Evolutionary conservation across 139 green algal species (phyloP).

Genomic region (Astrephomene gubernaculifera): DNA sequence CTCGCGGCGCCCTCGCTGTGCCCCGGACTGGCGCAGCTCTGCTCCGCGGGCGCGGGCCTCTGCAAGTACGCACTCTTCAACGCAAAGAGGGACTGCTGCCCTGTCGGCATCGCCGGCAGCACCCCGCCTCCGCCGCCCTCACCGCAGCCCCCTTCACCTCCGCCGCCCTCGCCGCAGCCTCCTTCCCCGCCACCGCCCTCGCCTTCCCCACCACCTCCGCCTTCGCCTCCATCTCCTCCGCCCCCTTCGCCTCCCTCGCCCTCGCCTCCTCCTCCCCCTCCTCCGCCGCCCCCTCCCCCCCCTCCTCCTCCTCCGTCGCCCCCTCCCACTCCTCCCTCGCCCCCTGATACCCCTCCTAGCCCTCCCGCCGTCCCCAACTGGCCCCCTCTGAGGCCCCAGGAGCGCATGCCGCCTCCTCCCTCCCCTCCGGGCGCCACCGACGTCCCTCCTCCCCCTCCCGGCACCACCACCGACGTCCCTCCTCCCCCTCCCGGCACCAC

Average conservation of each 20-base stretch:
- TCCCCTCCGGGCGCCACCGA: not conserved
- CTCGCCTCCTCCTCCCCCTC: not conserved
- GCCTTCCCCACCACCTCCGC: not conserved
- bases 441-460: not conserved
- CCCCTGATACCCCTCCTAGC: not conserved
- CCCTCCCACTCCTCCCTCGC: not conserved
- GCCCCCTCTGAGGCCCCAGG: no score
- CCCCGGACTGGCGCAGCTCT: not conserved
- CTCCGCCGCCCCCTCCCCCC: not conserved
- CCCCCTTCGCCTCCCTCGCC: not conserved
- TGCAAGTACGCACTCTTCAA: conserved; percentile 45
- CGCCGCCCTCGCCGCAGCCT: not conserved
- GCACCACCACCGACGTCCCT: not conserved
- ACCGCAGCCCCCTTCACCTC: not conserved
- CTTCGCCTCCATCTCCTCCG: not conserved
- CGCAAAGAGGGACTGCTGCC: conserved; percentile 34
- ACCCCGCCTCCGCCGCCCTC: conserved; percentile 5
- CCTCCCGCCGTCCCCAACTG: conserved; percentile 4
- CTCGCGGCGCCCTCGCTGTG: not conserved
- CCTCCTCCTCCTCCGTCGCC: not conserved
- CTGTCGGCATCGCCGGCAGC: not conserved
- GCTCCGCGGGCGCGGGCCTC: not conserved
- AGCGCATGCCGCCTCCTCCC: not conserved
- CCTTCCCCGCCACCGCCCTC: not conserved
- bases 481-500: not conserved